phyloP scores from a whole-genome alignment of 208 protist species.

The Porcisia hertigi region DNA sequence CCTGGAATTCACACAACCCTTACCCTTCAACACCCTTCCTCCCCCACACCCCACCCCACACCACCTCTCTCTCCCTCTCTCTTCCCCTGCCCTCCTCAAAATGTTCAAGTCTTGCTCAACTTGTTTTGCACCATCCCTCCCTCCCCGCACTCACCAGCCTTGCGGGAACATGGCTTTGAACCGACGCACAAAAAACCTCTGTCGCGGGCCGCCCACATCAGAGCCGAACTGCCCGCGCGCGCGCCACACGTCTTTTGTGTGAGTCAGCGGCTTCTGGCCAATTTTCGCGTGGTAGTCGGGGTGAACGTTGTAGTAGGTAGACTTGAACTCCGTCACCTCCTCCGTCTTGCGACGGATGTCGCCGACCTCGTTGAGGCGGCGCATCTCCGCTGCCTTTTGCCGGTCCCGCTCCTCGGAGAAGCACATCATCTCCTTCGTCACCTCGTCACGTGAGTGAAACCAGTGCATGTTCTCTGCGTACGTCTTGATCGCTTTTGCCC shows the following conservation, averaged over 20 bases:
- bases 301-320: constrained; percentile 86
- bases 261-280: constrained; percentile 65
- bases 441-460: constrained; percentile 89
- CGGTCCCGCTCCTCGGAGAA: constrained; percentile 73
- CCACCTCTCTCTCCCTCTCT: not conserved
- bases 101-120: not conserved
- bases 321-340: constrained; percentile 88
- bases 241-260: constrained; percentile 83
- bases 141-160: constrained; percentile 54
- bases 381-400: constrained; percentile 51
- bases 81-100: too few species aligned
- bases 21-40: not conserved
- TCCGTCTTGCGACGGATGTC: constrained; percentile 51
- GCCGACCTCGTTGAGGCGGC: constrained; percentile 59
- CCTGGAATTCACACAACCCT: not conserved
- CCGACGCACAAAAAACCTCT: constrained; percentile 88
- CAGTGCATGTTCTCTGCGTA: constrained; percentile 92
- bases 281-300: constrained; percentile 85
- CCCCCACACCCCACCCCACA: not conserved
- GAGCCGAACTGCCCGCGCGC: constrained; percentile 85
- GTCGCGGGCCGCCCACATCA: constrained; percentile 82
- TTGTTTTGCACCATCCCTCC: not conserved
- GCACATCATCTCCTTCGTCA: constrained; percentile 84
- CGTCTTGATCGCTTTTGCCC: constrained; percentile 62
- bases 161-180: constrained; percentile 91